Evolutionary conservation across 2,329 filamentous ascomycete species (phyloP), one percentile per base, ranked within the genome.

Genomic region (Setomelanomma holmii): DNA sequence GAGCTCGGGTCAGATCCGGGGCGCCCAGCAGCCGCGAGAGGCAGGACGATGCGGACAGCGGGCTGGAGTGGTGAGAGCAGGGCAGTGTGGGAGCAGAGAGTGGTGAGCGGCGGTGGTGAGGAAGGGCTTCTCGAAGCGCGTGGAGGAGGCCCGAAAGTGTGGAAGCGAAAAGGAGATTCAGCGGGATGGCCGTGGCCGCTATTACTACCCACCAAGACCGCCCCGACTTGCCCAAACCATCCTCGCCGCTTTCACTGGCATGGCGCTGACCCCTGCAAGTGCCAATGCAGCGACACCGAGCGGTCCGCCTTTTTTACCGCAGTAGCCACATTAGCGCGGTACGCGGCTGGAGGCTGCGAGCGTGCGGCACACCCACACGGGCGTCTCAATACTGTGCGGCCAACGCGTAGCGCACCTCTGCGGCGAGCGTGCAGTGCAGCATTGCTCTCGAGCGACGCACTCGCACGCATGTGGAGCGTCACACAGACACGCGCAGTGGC

Each of bases 151-250:
- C 64, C 66, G 64, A 66, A 61, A 63, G 59, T 61, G 51, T 67
- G 65, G 68, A 68, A 67, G 64, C 65, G 67, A 68, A 68, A 66
- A 67, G 64, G 64, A 69, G 64, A 67, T 60, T 67, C 65, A 66
- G 63, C 66, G 66, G 65, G 60, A 38, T 45, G 60, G 53, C 61
- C 64, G 66, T 60, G 56, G 61, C 63, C 61, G 62, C 65, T 64
- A 62, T 68, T 66, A 67, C 66, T 70, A 68, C 64, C 60, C 60
- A 63, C 61, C 51, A 51, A 56, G 53, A 34, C n/a, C 39, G 39
- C 20, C 39, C 12, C 20, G 5, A n/a, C 60, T 61, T 51, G 38
- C 41, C 51, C 55, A 60, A 65, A 62, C 55, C 64, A 63, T 60
- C 57, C 22, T 65, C 63, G 62, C 64, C 60, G 61, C 60, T 54